Evolutionary conservation across 2,329 filamentous ascomycete genomes (phyloP), one percentile per base, ranked within the genome.

Genomic region (Fusarium neocosmosporiellum): DNA sequence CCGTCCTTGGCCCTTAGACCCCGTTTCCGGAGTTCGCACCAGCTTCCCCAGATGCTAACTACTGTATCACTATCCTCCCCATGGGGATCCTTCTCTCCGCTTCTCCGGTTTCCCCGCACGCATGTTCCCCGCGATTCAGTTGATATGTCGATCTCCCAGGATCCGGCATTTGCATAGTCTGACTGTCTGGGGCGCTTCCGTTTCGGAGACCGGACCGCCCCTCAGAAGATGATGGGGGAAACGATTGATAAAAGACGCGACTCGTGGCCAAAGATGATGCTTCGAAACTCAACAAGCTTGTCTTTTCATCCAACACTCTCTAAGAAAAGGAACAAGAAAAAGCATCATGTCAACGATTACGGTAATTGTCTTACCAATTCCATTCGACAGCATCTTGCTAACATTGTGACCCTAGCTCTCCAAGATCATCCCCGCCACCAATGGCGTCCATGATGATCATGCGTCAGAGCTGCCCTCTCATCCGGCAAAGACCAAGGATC

Each of bases 381-480:
- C 10, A 8, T 22, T 27, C 11, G 20, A n/a, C 53, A 13, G 16
- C 22, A 29, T 59, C 24, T 59, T 37, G 29, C 41, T 59, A 31
- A 59, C 55, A 16, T 41, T 64, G 43, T 46, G 43, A n/a, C 10
- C 7, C 4, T 2, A 59, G 65, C 65, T 67, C 46, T 59, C 61
- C 37, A 65, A 67, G 54, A 59, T 59, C 29, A 63, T 67, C 34
- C 46, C 61, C 41, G 36, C 61, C 22, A 46, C 54, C 20, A 67
- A 67, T 24, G 64, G 59, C 37, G 22, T 31, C 8, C 58, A 31
- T 4, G 27, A 62, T 62, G 58, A 57, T 24, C 50, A 62, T 11
- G 39, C 54, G 10, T 29, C 29, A 7, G 29, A 50, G 55, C 27
- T 59, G 27, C 55, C 55, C 11, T 36, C 41, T 24, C 33, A 29